phyloP scores from a whole-genome alignment of 495 filamentous ascomycete genomes.

The Aspergillus egyptiacus region DNA sequence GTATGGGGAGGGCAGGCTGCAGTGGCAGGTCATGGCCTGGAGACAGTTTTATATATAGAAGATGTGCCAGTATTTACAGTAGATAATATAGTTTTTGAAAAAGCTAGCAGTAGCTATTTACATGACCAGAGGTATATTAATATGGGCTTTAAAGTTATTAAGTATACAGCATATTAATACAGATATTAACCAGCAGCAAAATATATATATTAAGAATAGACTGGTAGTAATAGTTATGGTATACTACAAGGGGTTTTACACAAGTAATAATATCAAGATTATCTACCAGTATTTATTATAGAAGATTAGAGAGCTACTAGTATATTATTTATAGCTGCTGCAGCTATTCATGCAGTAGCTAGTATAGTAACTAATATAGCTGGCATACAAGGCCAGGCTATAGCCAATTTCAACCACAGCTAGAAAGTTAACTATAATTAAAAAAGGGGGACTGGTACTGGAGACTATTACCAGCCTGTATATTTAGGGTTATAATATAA shows the following conservation, averaged over 20 bases:
- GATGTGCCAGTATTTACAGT: background rate
- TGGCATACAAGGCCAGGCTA: too few relatives aligned
- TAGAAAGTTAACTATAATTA: too few relatives aligned
- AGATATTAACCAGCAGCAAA: background rate
- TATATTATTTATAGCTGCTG: background rate
- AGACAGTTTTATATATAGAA: too few relatives aligned
- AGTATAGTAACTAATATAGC: background rate
- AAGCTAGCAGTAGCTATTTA: background rate
- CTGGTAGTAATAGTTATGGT: background rate
- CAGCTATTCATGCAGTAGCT: background rate
- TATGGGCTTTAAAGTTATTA: background rate
- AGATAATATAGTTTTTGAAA: background rate
- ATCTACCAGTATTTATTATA: constrained; percentile 1
- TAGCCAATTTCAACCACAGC: background rate
- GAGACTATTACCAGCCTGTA: background rate
- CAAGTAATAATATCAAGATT: constrained; percentile 8
- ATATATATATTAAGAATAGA: constrained; percentile 17
- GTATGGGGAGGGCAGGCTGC: background rate
- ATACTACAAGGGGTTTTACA: constrained; percentile 18
- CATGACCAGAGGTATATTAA: background rate
- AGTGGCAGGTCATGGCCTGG: too few relatives aligned
- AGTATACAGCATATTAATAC: background rate
- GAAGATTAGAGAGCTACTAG: background rate
- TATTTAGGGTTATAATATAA: background rate
- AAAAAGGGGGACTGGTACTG: background rate